These are phyloP conservation scores for Penicillium coffeae DNA, from an alignment of 495 filamentous ascomycete species.

Conservation along the genomic window DNA sequence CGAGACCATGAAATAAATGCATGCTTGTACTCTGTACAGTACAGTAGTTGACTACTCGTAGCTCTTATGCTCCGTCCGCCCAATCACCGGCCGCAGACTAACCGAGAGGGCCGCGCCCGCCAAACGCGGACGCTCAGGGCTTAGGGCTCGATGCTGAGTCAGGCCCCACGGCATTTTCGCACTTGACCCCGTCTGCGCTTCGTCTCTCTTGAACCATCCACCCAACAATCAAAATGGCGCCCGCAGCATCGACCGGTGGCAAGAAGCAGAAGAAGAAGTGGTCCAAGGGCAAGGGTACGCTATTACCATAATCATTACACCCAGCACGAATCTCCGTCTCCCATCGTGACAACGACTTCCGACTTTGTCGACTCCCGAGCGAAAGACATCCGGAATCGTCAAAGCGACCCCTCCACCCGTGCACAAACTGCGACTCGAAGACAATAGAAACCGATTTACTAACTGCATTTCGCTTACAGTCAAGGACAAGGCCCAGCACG, in stretches of 20 bases:
- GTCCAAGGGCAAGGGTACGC: constrained; percentile 97
- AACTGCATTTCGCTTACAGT: constrained; percentile 54
- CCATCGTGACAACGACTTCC: constrained; percentile 27
- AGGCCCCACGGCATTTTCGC: constrained; percentile 49
- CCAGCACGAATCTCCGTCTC: constrained; percentile 13
- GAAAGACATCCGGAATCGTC: constrained; percentile 17
- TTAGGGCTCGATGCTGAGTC: constrained; percentile 43
- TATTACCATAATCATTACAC: constrained; percentile 24
- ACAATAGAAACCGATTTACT: constrained; percentile 17
- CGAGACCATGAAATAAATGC: too few relatives aligned
- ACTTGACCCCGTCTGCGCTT: constrained; percentile 32
- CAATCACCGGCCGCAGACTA: constrained; percentile 15
- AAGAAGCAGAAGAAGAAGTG: constrained; percentile 99
- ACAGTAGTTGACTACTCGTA: too few relatives aligned
- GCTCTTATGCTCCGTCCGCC: not conserved
- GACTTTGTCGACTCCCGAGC: constrained; percentile 16
- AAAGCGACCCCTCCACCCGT: constrained; percentile 5
- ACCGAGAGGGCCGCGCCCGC: constrained; percentile 10
- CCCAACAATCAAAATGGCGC: constrained; percentile 52
- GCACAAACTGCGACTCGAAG: not conserved
- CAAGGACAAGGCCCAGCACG: constrained; percentile 99
- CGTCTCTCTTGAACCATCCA: constrained; percentile 43
- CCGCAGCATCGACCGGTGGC: constrained; percentile 65
- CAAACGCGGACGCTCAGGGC: constrained; percentile 18
- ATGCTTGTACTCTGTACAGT: too few relatives aligned